phyloP scores from a whole-genome alignment of 2,329 filamentous ascomycete genomes.

The Calcarisporium arbuscula region DNA sequence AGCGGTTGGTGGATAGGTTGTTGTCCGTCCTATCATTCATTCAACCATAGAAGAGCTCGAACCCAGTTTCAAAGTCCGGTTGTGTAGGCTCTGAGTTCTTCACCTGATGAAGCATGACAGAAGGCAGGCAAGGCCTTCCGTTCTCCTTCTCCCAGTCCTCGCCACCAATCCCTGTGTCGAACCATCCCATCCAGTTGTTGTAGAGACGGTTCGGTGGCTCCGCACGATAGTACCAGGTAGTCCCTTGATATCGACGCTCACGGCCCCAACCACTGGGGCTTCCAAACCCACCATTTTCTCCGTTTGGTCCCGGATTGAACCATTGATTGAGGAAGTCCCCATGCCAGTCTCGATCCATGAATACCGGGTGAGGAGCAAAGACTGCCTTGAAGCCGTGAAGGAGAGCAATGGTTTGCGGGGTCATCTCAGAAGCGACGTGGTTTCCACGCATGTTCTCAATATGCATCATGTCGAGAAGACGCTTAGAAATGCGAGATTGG shows the following conservation, averaged over 20 bases:
- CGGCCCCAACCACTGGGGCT: slow-evolving; percentile 55
- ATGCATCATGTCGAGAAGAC: slow-evolving; percentile 70
- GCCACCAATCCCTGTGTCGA: slow-evolving; percentile 49
- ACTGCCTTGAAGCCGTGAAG: slow-evolving; percentile 75
- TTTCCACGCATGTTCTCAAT: slow-evolving; percentile 66
- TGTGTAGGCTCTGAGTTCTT: slow-evolving; percentile 50
- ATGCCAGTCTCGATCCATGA: slow-evolving; percentile 69
- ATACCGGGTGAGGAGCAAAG: slow-evolving; percentile 72
- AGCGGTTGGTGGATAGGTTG: too few species aligned
- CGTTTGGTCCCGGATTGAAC: slow-evolving; percentile 54
- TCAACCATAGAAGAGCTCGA: slow-evolving; percentile 33
- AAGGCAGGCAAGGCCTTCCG: slow-evolving; percentile 52
- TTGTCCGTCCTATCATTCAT: not conserved
- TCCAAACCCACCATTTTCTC: slow-evolving; percentile 46
- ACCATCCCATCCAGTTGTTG: slow-evolving; percentile 58
- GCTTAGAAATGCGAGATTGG: slow-evolving; percentile 65
- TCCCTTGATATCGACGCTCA: slow-evolving; percentile 51
- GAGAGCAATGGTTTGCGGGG: slow-evolving; percentile 63
- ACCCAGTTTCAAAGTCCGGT: slow-evolving; percentile 32
- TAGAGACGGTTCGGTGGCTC: slow-evolving; percentile 51
- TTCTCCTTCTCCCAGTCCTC: slow-evolving; percentile 48
- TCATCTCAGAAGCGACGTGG: slow-evolving; percentile 77
- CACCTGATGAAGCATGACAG: slow-evolving; percentile 53
- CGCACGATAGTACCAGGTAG: slow-evolving; percentile 56
- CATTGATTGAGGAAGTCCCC: slow-evolving; percentile 46